These are phyloP conservation scores for Boechera stricta DNA, from an alignment of 345 rosid genomes.

Conservation along the genomic window DNA sequence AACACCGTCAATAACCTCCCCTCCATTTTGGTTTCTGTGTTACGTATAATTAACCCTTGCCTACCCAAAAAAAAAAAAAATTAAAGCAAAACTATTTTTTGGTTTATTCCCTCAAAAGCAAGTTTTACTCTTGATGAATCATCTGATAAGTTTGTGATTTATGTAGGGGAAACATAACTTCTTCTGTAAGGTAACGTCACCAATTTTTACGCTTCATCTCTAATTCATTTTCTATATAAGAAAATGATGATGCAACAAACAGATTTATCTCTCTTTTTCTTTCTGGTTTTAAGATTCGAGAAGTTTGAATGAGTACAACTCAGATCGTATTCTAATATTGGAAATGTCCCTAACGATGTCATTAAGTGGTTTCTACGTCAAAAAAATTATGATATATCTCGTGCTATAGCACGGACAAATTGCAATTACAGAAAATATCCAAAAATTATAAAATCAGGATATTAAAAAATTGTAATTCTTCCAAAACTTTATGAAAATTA, in stretches of 20 bases:
- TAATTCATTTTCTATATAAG: constrained; percentile 39
- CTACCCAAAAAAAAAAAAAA: not conserved
- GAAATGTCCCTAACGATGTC: constrained; percentile 27
- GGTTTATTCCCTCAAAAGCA: constrained; percentile 4
- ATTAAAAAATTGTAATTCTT: too few relatives aligned
- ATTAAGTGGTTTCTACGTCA: not conserved
- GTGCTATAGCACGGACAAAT: not conserved
- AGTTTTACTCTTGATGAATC: constrained; percentile 22
- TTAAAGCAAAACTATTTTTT: not conserved
- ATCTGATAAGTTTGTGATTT: constrained; percentile 14
- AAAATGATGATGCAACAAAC: constrained; percentile 21
- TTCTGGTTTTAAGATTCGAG: constrained; percentile 10
- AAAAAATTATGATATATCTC: too few relatives aligned
- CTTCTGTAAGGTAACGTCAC: constrained; percentile 24
- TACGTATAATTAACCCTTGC: constrained; percentile 46
- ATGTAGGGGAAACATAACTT: constrained; percentile 28
- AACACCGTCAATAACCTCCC: constrained; percentile 31
- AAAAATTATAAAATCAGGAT: too few relatives aligned
- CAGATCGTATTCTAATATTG: constrained; percentile 33
- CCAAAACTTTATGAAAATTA: too few relatives aligned
- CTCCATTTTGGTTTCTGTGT: constrained; percentile 35
- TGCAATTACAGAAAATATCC: too few relatives aligned
- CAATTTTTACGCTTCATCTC: constrained; percentile 43
- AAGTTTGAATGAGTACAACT: constrained; percentile 24
- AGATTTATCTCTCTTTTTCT: constrained; percentile 2